These are phyloP conservation scores for Lagenidium giganteum DNA, from an alignment of 352 stramenopile species.

Conservation along the genomic window DNA sequence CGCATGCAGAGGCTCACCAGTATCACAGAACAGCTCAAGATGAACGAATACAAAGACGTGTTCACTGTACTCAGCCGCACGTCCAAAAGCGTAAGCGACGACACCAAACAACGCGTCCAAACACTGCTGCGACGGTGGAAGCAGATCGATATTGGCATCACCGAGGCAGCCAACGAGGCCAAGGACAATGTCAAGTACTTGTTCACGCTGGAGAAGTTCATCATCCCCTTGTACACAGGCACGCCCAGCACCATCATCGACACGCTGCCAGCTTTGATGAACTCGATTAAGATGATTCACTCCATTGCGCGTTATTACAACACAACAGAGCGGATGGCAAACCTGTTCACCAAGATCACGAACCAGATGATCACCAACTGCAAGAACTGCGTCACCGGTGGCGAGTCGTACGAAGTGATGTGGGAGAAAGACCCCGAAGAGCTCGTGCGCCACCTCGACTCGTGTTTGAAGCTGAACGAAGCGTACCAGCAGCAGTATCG, in stretches of 20 bases:
- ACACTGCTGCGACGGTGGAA: slow-evolving; percentile 95
- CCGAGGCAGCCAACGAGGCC: slow-evolving; percentile 96
- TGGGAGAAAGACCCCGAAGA: slow-evolving; percentile 95
- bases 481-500: slow-evolving; percentile 98
- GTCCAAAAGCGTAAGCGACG: slow-evolving; percentile 81
- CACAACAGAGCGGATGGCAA: slow-evolving; percentile 96
- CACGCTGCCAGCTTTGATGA: slow-evolving; percentile 97
- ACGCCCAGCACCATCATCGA: slow-evolving; percentile 97
- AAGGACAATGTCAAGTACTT: slow-evolving; percentile 99
- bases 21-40: slow-evolving; percentile 98
- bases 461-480: slow-evolving; percentile 97
- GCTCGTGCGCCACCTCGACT: slow-evolving; percentile 93
- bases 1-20: slow-evolving; percentile 98
- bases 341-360: slow-evolving; percentile 97
- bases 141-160: slow-evolving; percentile 98
- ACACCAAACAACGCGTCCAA: slow-evolving; percentile 92
- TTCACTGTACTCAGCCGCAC: slow-evolving; percentile 89
- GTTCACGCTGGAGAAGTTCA: slow-evolving; percentile 97
- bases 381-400: slow-evolving; percentile 91
- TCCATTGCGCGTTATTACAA: slow-evolving; percentile 99
- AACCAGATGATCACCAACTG: slow-evolving; percentile 99
- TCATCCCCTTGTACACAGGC: slow-evolving; percentile 86
- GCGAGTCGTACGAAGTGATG: slow-evolving; percentile 86
- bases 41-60: slow-evolving; percentile 95
- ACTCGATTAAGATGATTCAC: slow-evolving; percentile 99